A percentile compares a stretch with the other conserved stretches of the same genome.
Evolutionary conservation across 306 rosid species (phyloP).

Genomic region (Boehmeria nivea): DNA sequence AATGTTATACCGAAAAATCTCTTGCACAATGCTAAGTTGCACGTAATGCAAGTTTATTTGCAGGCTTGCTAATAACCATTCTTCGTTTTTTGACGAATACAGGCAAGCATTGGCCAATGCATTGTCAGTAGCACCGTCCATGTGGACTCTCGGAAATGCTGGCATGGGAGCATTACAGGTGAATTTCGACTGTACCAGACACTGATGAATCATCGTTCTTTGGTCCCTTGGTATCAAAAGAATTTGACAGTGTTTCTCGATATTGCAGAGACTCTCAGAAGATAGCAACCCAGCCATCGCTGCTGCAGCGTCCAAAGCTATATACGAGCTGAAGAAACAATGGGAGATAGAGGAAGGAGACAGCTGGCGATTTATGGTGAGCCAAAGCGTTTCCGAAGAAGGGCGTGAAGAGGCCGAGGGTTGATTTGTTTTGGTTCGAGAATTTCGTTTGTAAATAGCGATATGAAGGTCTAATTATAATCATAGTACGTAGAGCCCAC

Average conservation of each 20-base stretch:
- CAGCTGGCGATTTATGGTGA: conserved; percentile 82
- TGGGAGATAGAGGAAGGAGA: conserved; percentile 96
- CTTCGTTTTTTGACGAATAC: too few species aligned
- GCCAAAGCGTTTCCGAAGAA: conserved; percentile 35
- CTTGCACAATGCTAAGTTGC: too few species aligned
- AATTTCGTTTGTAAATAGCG: conserved; percentile 29
- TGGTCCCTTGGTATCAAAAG: too few species aligned
- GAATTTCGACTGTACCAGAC: neutral
- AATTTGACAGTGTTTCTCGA: too few species aligned
- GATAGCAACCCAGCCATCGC: conserved; percentile 82
- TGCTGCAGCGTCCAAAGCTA: conserved; percentile 77
- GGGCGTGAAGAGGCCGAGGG: conserved; percentile 35
- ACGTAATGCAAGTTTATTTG: too few species aligned
- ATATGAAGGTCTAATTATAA: conserved; percentile 29
- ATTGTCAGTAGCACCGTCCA: conserved; percentile 85
- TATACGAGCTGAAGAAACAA: conserved; percentile 85
- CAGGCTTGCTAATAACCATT: too few species aligned
- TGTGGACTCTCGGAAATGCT: conserved; percentile 95
- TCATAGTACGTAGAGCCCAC: conserved; percentile 42
- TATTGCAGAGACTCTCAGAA: conserved; percentile 79
- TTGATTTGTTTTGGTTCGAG: conserved; percentile 24
- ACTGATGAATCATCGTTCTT: conserved; percentile 16
- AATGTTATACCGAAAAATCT: too few species aligned
- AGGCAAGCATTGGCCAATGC: conserved; percentile 89
- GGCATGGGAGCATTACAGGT: conserved; percentile 99